phyloP scores from a whole-genome alignment of 495 filamentous ascomycete genomes.

The Penicillium cinerascens region DNA sequence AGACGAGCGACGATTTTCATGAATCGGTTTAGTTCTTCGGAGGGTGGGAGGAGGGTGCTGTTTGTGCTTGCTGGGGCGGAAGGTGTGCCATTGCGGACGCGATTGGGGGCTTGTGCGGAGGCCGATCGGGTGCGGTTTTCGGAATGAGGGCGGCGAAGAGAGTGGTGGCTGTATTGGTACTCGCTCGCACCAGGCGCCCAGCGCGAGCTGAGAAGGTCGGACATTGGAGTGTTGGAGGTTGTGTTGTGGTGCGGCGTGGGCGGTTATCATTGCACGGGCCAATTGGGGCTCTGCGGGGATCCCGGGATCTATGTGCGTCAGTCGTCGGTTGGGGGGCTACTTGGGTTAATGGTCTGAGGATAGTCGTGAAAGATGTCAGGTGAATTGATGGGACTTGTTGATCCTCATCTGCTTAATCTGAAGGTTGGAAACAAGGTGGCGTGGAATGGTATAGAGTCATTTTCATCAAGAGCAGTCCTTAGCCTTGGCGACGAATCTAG shows the following conservation, averaged over 20 bases:
- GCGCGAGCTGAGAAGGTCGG: constrained; percentile 26
- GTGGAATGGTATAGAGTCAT: too few species aligned
- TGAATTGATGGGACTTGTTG: too few species aligned
- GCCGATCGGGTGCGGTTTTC: constrained; percentile 6
- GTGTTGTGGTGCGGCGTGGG: background rate
- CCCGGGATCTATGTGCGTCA: background rate
- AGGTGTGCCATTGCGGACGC: background rate
- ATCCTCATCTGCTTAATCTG: too few species aligned
- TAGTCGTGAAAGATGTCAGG: too few species aligned
- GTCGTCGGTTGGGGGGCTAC: background rate
- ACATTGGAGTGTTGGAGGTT: constrained; percentile 10
- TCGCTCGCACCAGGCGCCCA: constrained; percentile 25
- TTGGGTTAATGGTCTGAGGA: background rate
- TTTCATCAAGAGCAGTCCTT: too few species aligned
- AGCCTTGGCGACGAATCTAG: too few species aligned
- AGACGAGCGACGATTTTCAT: constrained; percentile 54
- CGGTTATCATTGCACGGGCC: background rate
- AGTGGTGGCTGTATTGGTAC: background rate
- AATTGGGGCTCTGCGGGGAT: background rate
- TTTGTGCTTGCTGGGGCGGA: constrained; percentile 13
- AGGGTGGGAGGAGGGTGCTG: constrained; percentile 21
- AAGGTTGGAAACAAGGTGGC: too few species aligned
- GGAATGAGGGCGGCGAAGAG: constrained; percentile 5
- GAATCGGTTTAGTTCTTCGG: constrained; percentile 50
- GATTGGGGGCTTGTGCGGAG: background rate